phyloP scores from a whole-genome alignment of 495 filamentous ascomycete genomes.

The Podospora didyma region DNA sequence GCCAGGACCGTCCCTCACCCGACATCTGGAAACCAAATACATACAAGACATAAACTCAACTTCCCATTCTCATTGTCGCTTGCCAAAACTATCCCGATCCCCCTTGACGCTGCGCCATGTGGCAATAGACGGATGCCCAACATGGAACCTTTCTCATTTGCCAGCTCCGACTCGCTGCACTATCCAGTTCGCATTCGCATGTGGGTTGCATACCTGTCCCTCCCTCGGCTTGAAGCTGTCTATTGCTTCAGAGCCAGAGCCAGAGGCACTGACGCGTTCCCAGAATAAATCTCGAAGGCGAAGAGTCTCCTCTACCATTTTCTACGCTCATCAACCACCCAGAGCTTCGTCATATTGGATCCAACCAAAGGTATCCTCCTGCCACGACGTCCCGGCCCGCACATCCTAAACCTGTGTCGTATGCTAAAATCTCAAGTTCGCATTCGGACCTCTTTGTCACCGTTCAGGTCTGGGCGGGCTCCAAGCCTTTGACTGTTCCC shows the following conservation, averaged over 20 bases:
- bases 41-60: too few relatives aligned
- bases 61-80: too few relatives aligned
- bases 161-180: constrained; percentile 73
- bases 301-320: constrained; percentile 70
- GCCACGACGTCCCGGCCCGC: background rate
- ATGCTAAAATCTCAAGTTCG: constrained; percentile 35
- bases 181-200: constrained; percentile 81
- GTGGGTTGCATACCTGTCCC: constrained; percentile 8
- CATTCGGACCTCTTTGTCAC: constrained; percentile 89
- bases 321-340: constrained; percentile 74
- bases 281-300: constrained; percentile 76
- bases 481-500: constrained; percentile 87
- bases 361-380: constrained; percentile 45
- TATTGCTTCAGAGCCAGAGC: too few relatives aligned
- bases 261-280: background rate
- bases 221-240: background rate
- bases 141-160: constrained; percentile 96
- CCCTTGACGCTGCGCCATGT: background rate
- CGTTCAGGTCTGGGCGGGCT: constrained; percentile 90
- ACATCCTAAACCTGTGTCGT: background rate
- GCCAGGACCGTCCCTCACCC: too few relatives aligned
- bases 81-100: background rate
- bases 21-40: too few relatives aligned
- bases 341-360: constrained; percentile 79
- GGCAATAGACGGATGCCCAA: background rate